These are phyloP conservation scores for Nyctanthes arbortristis DNA, from an alignment of 257 asterid genomes.

Conservation along the genomic window DNA sequence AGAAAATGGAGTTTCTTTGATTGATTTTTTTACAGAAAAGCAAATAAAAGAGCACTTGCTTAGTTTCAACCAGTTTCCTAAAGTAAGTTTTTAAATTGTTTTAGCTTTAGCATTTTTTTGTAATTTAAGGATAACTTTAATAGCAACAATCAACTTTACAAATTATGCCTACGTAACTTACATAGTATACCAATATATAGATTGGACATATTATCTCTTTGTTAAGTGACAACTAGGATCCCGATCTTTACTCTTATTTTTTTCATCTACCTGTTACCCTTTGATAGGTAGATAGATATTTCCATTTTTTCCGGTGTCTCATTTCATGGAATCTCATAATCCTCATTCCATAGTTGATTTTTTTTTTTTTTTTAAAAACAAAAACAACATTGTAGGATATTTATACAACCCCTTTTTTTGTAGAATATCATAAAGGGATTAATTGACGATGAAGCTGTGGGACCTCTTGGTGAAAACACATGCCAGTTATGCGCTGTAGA, in stretches of 20 bases:
- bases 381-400: not conserved
- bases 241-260: not conserved
- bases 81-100: slow-evolving; percentile 5
- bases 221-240: not conserved
- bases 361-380: too few species aligned
- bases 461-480: slow-evolving; percentile 32
- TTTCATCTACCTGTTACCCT: not conserved
- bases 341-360: too few species aligned
- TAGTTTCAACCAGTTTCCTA: slow-evolving; percentile 50
- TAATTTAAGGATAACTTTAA: not conserved
- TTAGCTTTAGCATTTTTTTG: not conserved
- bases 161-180: too few species aligned
- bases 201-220: too few species aligned
- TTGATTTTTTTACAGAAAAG: slow-evolving; percentile 58
- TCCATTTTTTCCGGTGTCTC: not conserved
- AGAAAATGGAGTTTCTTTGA: slow-evolving; percentile 49
- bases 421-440: slow-evolving; percentile 24
- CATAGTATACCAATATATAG: too few species aligned
- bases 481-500: slow-evolving; percentile 59
- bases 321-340: not conserved
- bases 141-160: not conserved
- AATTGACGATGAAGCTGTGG: slow-evolving; percentile 15
- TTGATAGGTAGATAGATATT: not conserved
- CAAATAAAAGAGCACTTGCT: slow-evolving; percentile 59
- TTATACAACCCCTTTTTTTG: not conserved